Evolutionary conservation across 2,329 filamentous ascomycete species (phyloP), one percentile per base, ranked within the genome.

Genomic region (Canariomyces notabilis): DNA sequence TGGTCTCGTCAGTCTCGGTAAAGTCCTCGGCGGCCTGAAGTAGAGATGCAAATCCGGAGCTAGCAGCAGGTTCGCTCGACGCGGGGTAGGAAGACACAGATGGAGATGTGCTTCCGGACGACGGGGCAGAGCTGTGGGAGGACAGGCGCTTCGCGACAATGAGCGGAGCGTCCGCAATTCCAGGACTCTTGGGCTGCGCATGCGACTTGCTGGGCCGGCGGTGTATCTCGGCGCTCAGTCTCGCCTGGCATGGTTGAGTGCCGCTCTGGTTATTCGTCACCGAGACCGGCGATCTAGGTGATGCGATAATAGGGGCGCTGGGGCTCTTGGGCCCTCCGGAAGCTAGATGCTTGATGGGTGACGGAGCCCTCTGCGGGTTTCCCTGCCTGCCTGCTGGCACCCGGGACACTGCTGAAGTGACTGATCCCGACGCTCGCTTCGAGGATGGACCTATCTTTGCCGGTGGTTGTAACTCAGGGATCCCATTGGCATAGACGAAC

Each of bases 401-500:
- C 57, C 69, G 73, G 36, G 75, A 71, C 44, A 62, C 66, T 37
- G 64, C 68, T 7, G 74, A 77, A 36, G 72, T 63, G 6, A 64
- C 64, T 2, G 77, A 79, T 22, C 66, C 67, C 0, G 75, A 67
- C 34, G 66, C 59, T 44, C 65, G 62, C 40, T 68, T 64, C 8
- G 60, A 44, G 34, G 64, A 64, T 59, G 49, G 46, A 58, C 48
- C 50, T 59, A 59, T 51, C 58, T 62, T 46, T 48, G 60, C 54
- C 29, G 61, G 58, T 0, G 67, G 57, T 43, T 68, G 71, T 6
- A 73, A 49, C 46, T 82, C 75, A 2, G 77, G 76, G 12, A 69
- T 69, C 22, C 82, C 82, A 63, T 87, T 85, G 49, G 83, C 86
- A 62, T 89, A 85, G 63, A 89, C 81, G 69, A 90, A 89, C 61